Evolutionary conservation across 2,329 filamentous ascomycete species (phyloP).

Genomic region (Paecilomyces dactylethromorphus): DNA sequence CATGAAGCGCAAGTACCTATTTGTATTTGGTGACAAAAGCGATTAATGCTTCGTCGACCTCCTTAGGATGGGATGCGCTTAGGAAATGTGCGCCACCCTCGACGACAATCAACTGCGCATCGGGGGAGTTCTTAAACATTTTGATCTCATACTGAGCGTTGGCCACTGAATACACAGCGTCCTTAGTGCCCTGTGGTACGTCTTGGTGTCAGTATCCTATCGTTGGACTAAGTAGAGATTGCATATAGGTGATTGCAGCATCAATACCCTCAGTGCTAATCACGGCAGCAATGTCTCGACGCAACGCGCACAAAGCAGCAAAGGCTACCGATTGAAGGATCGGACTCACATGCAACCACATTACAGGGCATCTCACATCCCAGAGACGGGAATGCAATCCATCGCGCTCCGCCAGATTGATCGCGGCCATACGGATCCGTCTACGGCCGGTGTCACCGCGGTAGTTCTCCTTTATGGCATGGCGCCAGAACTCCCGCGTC

Average conservation of each 20-base stretch:
- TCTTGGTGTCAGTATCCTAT: slow-evolving; percentile 20
- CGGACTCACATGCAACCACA: slow-evolving; percentile 42
- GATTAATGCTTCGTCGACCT: slow-evolving; percentile 29
- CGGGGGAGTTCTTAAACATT: slow-evolving; percentile 38
- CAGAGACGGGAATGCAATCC: slow-evolving; percentile 39
- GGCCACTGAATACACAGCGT: slow-evolving; percentile 9
- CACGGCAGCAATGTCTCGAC: too few relatives aligned
- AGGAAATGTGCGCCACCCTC: slow-evolving; percentile 47
- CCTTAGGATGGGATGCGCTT: slow-evolving; percentile 39
- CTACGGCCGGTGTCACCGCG: slow-evolving; percentile 43
- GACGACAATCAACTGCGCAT: slow-evolving; percentile 38
- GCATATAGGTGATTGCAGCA: slow-evolving; percentile 21
- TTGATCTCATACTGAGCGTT: slow-evolving; percentile 39
- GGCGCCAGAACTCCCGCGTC: slow-evolving; percentile 37
- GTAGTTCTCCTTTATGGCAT: slow-evolving; percentile 42
- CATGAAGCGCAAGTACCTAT: not conserved
- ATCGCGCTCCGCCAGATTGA: slow-evolving; percentile 44
- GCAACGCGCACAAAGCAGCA: slow-evolving; percentile 30
- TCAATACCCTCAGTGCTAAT: slow-evolving; percentile 14
- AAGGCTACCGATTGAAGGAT: not conserved
- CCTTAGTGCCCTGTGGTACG: slow-evolving; percentile 11
- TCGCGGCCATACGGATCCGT: slow-evolving; percentile 43
- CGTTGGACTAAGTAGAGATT: not conserved
- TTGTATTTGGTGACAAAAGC: slow-evolving; percentile 19
- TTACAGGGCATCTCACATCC: slow-evolving; percentile 46